These are phyloP conservation scores for Knufia petricola DNA, from an alignment of 2,329 filamentous ascomycete genomes.

Conservation along the genomic window DNA sequence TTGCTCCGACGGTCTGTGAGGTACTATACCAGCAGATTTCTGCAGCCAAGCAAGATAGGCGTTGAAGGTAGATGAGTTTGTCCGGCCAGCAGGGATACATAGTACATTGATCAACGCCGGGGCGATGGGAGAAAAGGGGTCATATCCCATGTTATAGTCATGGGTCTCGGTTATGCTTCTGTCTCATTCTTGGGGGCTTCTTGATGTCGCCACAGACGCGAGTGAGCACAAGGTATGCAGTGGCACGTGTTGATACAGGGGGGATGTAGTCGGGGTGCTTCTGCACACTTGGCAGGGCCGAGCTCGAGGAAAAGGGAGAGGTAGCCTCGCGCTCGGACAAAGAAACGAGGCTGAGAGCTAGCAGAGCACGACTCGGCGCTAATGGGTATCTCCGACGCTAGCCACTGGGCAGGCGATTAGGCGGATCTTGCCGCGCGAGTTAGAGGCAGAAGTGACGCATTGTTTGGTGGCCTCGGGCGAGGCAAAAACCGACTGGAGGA, in stretches of 20 bases:
- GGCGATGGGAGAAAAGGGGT: slow-evolving; percentile 81
- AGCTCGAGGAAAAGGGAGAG: too few relatives aligned
- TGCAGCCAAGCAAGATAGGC: slow-evolving; percentile 70
- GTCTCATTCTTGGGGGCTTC: neutral
- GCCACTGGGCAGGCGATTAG: neutral
- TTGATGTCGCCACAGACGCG: neutral
- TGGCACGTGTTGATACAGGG: too few relatives aligned
- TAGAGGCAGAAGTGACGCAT: neutral
- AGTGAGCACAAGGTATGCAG: too few relatives aligned
- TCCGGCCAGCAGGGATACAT: slow-evolving; percentile 75
- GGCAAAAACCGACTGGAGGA: too few relatives aligned
- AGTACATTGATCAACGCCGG: slow-evolving; percentile 84
- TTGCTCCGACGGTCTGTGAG: neutral
- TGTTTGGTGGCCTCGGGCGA: neutral
- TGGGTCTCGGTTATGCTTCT: neutral
- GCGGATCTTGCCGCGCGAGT: neutral
- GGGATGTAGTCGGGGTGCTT: too few relatives aligned
- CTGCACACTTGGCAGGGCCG: too few relatives aligned
- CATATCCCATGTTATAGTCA: slow-evolving; percentile 62
- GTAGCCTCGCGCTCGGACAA: too few relatives aligned
- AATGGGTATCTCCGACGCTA: too few relatives aligned
- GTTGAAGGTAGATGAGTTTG: slow-evolving; percentile 71
- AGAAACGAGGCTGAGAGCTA: too few relatives aligned
- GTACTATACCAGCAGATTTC: slow-evolving; percentile 39
- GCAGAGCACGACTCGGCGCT: too few relatives aligned